Percentiles rank a stretch among this genome's conserved stretches.
Conservation (phyloP, 495 filamentous ascomycete species). For the Apiosordaria backusii region DNA sequence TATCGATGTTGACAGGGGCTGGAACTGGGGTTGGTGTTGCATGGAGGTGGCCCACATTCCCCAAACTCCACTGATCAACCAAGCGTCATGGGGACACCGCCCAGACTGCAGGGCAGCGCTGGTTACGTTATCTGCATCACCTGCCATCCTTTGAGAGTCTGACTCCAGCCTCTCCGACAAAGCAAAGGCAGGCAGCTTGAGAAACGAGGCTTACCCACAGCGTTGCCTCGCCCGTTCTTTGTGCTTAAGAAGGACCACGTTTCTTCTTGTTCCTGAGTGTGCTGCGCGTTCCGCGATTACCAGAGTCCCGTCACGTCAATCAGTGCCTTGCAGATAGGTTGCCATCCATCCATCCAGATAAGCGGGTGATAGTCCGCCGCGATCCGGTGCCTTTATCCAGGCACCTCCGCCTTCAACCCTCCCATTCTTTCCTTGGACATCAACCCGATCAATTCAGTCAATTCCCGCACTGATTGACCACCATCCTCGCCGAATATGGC, state of each 20-base stretch:
- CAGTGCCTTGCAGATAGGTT: not conserved
- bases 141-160: not conserved
- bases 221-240: not conserved
- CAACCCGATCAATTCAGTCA: not conserved
- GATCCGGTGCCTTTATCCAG: conserved; percentile 16
- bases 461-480: not conserved
- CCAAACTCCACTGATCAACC: not conserved
- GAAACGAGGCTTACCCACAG: not conserved
- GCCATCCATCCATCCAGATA: no score
- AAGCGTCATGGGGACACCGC: not conserved
- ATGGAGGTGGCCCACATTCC: not conserved
- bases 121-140: not conserved
- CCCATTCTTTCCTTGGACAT: not conserved
- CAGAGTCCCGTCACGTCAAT: not conserved
- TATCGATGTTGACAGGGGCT: not conserved
- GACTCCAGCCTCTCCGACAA: conserved; percentile 1
- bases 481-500: conserved; percentile 22
- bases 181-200: not conserved
- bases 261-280: conserved; percentile 1
- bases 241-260: conserved; percentile 1
- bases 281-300: not conserved
- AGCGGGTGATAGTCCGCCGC: not conserved
- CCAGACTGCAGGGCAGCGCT: not conserved
- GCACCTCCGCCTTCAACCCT: conserved; percentile 1
- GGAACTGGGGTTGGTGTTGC: not conserved